Evolutionary conservation across 2,329 filamentous ascomycete genomes (phyloP).

Genomic region (Gaeumannomyces tritici): DNA sequence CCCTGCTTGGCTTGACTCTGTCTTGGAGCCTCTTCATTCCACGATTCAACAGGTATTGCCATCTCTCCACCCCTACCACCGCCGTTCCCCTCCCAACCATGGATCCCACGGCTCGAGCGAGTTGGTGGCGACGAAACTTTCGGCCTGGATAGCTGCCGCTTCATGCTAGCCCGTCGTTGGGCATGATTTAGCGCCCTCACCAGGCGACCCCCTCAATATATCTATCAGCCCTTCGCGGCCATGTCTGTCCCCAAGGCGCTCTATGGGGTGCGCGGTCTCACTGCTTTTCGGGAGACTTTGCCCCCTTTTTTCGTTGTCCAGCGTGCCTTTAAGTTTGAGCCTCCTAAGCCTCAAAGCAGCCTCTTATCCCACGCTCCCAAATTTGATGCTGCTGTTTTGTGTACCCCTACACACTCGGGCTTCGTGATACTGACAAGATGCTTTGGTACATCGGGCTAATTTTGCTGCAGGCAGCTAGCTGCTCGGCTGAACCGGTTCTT

Average conservation of each 20-base stretch:
- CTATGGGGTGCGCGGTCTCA: neutral
- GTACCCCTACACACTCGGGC: neutral
- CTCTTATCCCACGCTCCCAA: neutral
- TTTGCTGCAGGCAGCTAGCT: neutral
- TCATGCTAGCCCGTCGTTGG: neutral
- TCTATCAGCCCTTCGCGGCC: neutral
- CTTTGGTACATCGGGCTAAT: neutral
- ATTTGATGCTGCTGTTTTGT: neutral
- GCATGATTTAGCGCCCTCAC: neutral
- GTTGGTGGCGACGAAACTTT: neutral
- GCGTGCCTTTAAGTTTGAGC: neutral
- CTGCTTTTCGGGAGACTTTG: neutral
- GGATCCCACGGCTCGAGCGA: neutral
- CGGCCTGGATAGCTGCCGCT: neutral
- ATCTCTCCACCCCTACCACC: neutral
- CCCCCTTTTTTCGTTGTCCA: neutral
- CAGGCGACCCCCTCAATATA: neutral
- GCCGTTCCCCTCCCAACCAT: neutral
- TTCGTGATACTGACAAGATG: neutral
- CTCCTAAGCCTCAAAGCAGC: neutral
- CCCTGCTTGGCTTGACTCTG: neutral
- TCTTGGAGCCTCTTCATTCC: neutral
- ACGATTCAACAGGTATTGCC: neutral
- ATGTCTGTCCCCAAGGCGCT: neutral
- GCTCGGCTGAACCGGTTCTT: neutral